A percentile compares a stretch with the other conserved stretches of the same genome.
These are phyloP conservation scores for Nothopassalora personata DNA, from an alignment of 2,329 filamentous ascomycete species.

Conservation along the genomic window DNA sequence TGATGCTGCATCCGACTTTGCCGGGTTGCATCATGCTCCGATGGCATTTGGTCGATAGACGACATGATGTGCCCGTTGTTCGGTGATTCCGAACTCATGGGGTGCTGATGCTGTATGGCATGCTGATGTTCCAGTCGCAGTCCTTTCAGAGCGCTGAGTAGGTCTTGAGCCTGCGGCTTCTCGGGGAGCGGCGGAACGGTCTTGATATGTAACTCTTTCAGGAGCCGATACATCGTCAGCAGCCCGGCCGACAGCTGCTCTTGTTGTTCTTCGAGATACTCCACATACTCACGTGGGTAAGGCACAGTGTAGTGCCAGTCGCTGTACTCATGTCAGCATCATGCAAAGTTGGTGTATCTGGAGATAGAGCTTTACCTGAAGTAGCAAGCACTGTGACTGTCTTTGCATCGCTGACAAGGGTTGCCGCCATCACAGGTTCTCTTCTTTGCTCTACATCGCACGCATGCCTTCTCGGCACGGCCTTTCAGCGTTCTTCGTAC, in stretches of 20 bases:
- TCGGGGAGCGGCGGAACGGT: constrained; percentile 17
- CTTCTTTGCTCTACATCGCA: constrained; percentile 22
- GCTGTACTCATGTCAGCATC: constrained; percentile 2
- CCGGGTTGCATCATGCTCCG: not conserved
- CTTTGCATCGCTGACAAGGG: constrained; percentile 19
- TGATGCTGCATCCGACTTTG: constrained; percentile 2
- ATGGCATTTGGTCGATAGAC: constrained; percentile 1
- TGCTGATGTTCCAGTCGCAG: constrained; percentile 8
- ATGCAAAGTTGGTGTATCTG: not conserved
- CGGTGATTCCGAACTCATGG: not conserved
- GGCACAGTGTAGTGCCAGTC: constrained; percentile 22
- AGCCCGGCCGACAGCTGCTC: constrained; percentile 18
- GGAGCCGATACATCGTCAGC: constrained; percentile 16
- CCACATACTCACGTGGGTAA: constrained; percentile 20
- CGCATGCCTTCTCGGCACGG: constrained; percentile 19
- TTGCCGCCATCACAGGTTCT: constrained; percentile 19
- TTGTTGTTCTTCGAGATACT: constrained; percentile 20
- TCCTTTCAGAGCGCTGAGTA: constrained; percentile 12
- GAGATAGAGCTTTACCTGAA: constrained; percentile 13
- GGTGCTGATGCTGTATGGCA: not conserved
- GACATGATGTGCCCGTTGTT: constrained; percentile 2
- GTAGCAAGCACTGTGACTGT: constrained; percentile 20
- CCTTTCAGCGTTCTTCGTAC: constrained; percentile 18
- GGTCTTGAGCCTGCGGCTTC: constrained; percentile 17
- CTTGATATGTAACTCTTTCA: constrained; percentile 20